phyloP scores from a whole-genome alignment of 2,329 filamentous ascomycete genomes.

The Diplodia mutila region DNA sequence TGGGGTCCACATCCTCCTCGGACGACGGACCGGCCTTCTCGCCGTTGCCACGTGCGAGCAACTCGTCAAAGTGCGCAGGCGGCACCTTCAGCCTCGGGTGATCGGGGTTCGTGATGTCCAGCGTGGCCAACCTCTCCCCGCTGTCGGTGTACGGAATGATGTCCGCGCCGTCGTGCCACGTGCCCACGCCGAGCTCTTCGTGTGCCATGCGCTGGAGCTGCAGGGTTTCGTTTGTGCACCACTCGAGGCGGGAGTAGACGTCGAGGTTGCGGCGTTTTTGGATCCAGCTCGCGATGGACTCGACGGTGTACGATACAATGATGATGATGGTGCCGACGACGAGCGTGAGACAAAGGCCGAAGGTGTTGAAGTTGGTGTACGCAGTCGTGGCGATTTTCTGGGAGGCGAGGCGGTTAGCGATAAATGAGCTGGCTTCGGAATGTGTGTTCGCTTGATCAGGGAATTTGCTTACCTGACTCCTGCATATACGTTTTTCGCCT shows the following conservation, averaged over 20 bases:
- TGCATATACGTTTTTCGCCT: not conserved
- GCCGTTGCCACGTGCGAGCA: not conserved
- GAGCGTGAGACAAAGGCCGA: conserved; percentile 34
- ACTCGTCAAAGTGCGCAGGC: not conserved
- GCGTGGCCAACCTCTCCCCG: conserved; percentile 7
- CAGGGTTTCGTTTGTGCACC: conserved; percentile 26
- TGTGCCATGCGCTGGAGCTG: conserved; percentile 27
- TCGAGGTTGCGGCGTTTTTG: conserved; percentile 26
- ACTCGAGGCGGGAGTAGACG: conserved; percentile 28
- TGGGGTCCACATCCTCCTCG: too few relatives aligned
- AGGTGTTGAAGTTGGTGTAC: conserved; percentile 31
- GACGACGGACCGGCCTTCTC: not conserved
- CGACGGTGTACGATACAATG: conserved; percentile 27
- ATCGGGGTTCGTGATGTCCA: conserved; percentile 14
- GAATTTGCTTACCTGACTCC: not conserved
- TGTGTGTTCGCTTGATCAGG: too few relatives aligned
- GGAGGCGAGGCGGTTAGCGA: accelerated
- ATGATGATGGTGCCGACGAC: conserved; percentile 32
- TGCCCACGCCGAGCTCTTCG: conserved; percentile 23
- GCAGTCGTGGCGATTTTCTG: conserved; percentile 25
- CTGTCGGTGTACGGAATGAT: conserved; percentile 10
- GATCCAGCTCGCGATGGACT: conserved; percentile 3
- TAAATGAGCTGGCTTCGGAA: too few relatives aligned
- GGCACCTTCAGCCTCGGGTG: conserved; percentile 3
- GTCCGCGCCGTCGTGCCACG: conserved; percentile 25